These are phyloP conservation scores for Sorghum bicolor DNA, from an alignment of 176 grass and related monocot species.

Conservation along the genomic window Sorghum_bicolor_NCBIv3 NC_012878.2:52694001-52694500, in stretches of 20 bases:
- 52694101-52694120: too few relatives aligned
- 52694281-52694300: not conserved
- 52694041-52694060: too few relatives aligned
- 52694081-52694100: too few relatives aligned
- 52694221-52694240: not conserved
- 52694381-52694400: not conserved
- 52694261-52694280: slow-evolving; percentile 18
- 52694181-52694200: not conserved
- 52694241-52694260: not conserved
- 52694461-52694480: not conserved
- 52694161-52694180: not conserved
- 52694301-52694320: not conserved
- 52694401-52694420: not conserved
- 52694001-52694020: too few relatives aligned
- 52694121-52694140: not conserved
- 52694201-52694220: not conserved
- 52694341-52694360: not conserved
- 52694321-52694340: slow-evolving; percentile 33
- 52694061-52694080: too few relatives aligned
- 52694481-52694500: slow-evolving; percentile 61
- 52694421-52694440: not conserved
- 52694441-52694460: not conserved
- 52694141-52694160: not conserved
- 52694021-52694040: too few relatives aligned
- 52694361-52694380: slow-evolving; percentile 2